Evolutionary conservation across 1,284 basidiomycete species (phyloP), one percentile per base, ranked within the genome.

Genomic region (Rhodotorula sp.): DNA sequence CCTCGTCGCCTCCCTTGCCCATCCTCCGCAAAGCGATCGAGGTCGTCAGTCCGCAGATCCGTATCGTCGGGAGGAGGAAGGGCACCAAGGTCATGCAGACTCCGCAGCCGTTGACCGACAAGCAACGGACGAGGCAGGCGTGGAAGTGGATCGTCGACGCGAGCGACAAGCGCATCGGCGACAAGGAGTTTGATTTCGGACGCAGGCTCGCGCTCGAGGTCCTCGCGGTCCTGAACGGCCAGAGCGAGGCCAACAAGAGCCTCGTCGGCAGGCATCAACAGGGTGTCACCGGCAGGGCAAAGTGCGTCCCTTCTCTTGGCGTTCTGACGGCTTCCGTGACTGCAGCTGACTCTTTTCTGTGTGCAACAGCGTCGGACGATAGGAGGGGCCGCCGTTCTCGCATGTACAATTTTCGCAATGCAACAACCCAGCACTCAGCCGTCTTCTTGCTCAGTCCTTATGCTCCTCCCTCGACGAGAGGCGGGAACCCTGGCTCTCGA

Each of bases 91-190:
- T 73, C 14, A 62, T 80, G 16, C 80, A 79, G 55, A 80, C 82
- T 1, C 82, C 82, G 4, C 77, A 81, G 8, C 78, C 80, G 12
- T 63, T 83, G 48, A 80, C 78, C 3, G 69, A 70, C 45, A 70
- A 79, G 34, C 81, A 82, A 70, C 72, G 78, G 49, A 75, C 72
- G 10, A 72, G 81, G 16, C 79, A 80, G 68, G 82, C 78, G n/a
- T 78, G 82, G 59, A 70, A 72, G 26, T 81, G 79, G 78, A 83
- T 83, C 69, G 79, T 83, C 52, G 80, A 82, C 31, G 81, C 82
- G 26, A 80, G 79, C 70, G 79, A 81, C 49, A 82, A 81, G 71
- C 63, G 81, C 7, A 75, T 75, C 26, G 68, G 60, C 38, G 58
- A 60, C 34, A 54, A 61, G 34, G 81, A 82, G 71, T 76, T 80